These are phyloP conservation scores for Trypanosomatidae sp. DNA, from an alignment of 208 protist genomes.

Conservation along the genomic window DNA sequence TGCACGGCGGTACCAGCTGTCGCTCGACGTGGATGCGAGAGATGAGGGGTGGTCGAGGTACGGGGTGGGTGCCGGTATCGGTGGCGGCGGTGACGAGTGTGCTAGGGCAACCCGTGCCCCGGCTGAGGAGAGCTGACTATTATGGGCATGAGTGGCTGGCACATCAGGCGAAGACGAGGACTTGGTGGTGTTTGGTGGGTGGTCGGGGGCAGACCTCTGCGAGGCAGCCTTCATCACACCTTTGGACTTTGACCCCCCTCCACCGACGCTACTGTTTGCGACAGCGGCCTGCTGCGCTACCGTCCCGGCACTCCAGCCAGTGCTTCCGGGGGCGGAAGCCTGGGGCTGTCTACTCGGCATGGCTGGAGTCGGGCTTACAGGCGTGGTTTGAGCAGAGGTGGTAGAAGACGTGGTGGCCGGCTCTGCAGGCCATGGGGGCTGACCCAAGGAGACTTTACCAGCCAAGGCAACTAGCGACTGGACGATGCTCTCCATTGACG, in stretches of 20 bases:
- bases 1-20: conserved; percentile 53
- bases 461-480: conserved; percentile 28
- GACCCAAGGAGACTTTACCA: conserved; percentile 20
- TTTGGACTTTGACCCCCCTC: background rate
- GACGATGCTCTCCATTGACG: conserved; percentile 36
- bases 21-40: conserved; percentile 4
- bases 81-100: conserved; percentile 3
- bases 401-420: background rate
- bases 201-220: background rate
- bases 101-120: background rate
- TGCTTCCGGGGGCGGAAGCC: background rate
- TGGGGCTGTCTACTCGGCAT: background rate
- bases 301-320: background rate
- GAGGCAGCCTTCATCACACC: background rate
- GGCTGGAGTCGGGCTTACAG: background rate
- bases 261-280: background rate
- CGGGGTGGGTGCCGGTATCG: background rate
- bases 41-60: conserved; percentile 12
- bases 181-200: background rate
- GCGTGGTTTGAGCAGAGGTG: background rate
- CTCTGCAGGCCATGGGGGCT: conserved; percentile 16
- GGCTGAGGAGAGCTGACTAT: conserved; percentile 6
- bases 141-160: conserved; percentile 7
- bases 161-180: conserved; percentile 11
- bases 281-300: background rate